Evolutionary conservation across 805 yeast species (phyloP).

Genomic region (Candida sithepensis): DNA sequence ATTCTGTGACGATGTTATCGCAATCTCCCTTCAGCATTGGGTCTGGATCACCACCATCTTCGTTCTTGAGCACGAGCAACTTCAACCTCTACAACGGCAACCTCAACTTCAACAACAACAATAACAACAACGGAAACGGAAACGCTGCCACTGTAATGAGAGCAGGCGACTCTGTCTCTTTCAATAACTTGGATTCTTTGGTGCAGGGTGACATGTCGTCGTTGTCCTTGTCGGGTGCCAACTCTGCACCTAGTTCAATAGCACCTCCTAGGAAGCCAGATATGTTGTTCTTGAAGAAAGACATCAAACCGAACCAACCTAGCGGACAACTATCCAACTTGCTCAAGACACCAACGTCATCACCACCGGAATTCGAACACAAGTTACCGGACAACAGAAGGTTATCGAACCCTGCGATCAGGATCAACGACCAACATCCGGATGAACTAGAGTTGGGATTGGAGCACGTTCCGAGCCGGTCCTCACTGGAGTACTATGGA

Average conservation of each 20-base stretch:
- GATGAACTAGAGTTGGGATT: background rate
- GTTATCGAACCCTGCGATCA: too few species aligned
- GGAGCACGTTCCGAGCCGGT: constrained; percentile 22
- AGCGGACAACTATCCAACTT: background rate
- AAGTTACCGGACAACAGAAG: too few species aligned
- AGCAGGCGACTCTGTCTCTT: constrained; percentile 19
- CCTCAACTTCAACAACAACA: background rate
- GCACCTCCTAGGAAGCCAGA: background rate
- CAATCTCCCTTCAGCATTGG: constrained; percentile 37
- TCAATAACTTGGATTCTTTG: constrained; percentile 21
- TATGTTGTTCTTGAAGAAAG: background rate
- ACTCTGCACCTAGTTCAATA: background rate
- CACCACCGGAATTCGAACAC: too few species aligned
- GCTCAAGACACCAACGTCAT: background rate
- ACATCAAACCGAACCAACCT: background rate
- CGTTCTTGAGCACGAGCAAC: constrained; percentile 13
- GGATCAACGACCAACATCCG: too few species aligned
- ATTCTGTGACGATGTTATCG: constrained; percentile 28
- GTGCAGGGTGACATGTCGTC: constrained; percentile 12
- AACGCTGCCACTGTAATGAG: too few species aligned
- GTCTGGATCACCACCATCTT: constrained; percentile 15
- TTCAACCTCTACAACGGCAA: background rate
- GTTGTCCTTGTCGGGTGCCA: background rate
- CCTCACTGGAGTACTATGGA: constrained; percentile 22
- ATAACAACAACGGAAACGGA: constrained; percentile 1